Percentiles rank a stretch among this genome's conserved stretches.
Conservation (phyloP, 2,329 filamentous ascomycete species). For the Eutypella sp. region DNA sequence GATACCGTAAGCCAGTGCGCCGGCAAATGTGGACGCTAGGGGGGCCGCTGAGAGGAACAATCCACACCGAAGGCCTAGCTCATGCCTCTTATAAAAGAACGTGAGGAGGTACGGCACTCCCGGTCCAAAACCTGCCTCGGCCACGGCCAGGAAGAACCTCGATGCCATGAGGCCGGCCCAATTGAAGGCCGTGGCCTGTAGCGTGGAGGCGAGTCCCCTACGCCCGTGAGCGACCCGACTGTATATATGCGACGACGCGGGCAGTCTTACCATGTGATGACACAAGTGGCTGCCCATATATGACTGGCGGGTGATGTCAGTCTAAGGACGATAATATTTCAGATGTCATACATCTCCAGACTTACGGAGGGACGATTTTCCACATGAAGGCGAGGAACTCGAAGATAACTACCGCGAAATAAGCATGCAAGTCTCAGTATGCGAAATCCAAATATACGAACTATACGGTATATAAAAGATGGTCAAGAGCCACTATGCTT, state of each 20-base stretch:
- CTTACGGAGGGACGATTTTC: constrained; percentile 36
- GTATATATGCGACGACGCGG: background rate
- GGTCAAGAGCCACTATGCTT: constrained; percentile 34
- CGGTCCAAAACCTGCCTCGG: constrained; percentile 28
- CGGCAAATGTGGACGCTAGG: constrained; percentile 64
- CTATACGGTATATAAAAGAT: constrained; percentile 42
- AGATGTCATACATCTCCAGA: constrained; percentile 1
- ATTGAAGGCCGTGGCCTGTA: constrained; percentile 25
- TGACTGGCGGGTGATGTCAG: constrained; percentile 12
- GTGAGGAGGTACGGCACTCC: constrained; percentile 30
- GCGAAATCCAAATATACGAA: constrained; percentile 10
- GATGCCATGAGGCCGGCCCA: constrained; percentile 27
- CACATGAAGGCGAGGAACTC: constrained; percentile 38
- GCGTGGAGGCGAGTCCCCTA: constrained; percentile 26
- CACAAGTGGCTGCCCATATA: constrained; percentile 24
- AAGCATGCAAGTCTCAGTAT: background rate
- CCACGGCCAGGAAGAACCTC: constrained; percentile 26
- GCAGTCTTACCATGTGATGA: constrained; percentile 23
- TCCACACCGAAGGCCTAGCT: constrained; percentile 36
- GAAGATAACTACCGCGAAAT: constrained; percentile 28
- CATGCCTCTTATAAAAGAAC: constrained; percentile 37
- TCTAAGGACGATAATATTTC: background rate
- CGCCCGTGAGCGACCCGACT: constrained; percentile 2
- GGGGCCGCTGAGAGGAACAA: constrained; percentile 44
- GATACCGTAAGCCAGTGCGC: constrained; percentile 63